Evolutionary conservation across 2,329 filamentous ascomycete species (phyloP), one percentile per base, ranked within the genome.

Genomic region (Venturia carpophila): DNA sequence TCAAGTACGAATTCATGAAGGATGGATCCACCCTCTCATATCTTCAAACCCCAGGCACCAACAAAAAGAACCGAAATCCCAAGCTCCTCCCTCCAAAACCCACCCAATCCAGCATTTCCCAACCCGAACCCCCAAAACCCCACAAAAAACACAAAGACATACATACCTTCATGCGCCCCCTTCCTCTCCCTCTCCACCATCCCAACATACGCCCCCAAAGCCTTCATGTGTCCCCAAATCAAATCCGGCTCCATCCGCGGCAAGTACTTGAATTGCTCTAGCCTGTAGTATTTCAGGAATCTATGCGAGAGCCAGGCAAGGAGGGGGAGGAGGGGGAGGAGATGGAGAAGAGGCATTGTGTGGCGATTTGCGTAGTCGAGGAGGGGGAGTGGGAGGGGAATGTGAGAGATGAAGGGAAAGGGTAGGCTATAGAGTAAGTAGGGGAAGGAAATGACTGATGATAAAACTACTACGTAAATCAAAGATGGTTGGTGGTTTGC

Each of bases 181-280:
- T 65, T 65, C 30, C 27, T 37, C 27, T 7, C 19, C 52, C 9
- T 37, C 19, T 39, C 34, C 24, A 47, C 2, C 13, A 34, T 21
- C 39, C 5, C 19, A 1, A 63, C 34, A 42, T 42, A 55, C 60
- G 64, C 55, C 6, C 43, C 41, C 7, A 66, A 19, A 27, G n/a
- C 42, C 52, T 65, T 65, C 63, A 66, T 37, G 34, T 65, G 55
- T 11, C 65, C 65, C 63, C 49, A 66, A n/a, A 66, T 45, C 39
- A 62, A 37, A 39, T 66, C 21, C 30, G 55, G 49, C 5, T 37
- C 21, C n/a, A 60, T n/a, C 39, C 21, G 9, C 41, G 55, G 63
- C 19, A 66, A 60, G 17, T 1, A 27, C 49, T 65, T 66, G 37
- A 58, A 60, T 24, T 64, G 65, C 49, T 66, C 62, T 41, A 64